Base-by-base conservation (phyloP, 2,329 filamentous ascomycete species). In the Mycosphaerelloides madeirae region DNA sequence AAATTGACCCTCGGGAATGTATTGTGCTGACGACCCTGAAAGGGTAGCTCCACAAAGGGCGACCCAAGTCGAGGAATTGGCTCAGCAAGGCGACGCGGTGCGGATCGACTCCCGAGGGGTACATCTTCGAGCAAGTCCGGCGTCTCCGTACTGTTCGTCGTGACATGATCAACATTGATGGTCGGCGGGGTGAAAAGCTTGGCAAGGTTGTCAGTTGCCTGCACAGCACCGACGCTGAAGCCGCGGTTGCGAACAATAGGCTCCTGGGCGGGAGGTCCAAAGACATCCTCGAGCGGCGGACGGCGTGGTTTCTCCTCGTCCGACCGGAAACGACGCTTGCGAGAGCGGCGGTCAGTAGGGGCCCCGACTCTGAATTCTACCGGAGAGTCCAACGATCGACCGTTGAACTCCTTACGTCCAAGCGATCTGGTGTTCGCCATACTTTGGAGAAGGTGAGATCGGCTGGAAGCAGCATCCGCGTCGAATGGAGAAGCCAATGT, bases 181-280 rank as follows among this genome's bases (percentile, higher is more conserved):
- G 43, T 36, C 14, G 51, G 53, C 6, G 76, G 75, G 3, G 71
- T 74, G 56, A 81, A 79, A 3, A 81, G 65, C 44, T 73, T 70
- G 34, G 77, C 69, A 28, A 81, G 67, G 41, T 74, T 69, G 40
- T 70, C 64, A 54, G 68, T 72, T 40, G 72, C 70, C 49, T 70
- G 71, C 47, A 78, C 73, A 41, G 79, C 76, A 38, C 79, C 76
- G 18, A 78, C 70, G 36, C 78, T 83, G 55, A 80, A 81, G 43
- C 80, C 80, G 33, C 80, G 76, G 54, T 74, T 80, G 31, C 80
- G 75, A 22, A 78, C 74, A 43, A 76, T 74, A 53, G 78, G 72
- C 41, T 75, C 73, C 8, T 70, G 68, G 47, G 79, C 73, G 20
- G 68, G 65, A 31, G 68, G 65, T 43, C 69, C 66, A 50, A 77